Percentiles rank a stretch among this genome's conserved stretches.
These are phyloP conservation scores for Debaryomyces udenii DNA, from an alignment of 1,139 yeast species.

Conservation along the genomic window DNA sequence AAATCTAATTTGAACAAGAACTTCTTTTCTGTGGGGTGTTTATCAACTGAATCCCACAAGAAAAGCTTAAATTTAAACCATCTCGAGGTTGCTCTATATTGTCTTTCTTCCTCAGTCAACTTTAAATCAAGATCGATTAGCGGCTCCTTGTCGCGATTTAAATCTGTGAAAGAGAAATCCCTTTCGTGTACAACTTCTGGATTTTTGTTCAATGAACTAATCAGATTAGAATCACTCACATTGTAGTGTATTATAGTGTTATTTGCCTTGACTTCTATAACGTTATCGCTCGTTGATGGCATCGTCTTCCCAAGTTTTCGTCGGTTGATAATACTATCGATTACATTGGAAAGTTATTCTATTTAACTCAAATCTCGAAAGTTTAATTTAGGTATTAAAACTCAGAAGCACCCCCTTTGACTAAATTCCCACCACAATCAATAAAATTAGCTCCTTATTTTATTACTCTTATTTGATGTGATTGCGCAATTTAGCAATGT, in stretches of 20 bases:
- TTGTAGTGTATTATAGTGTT: not conserved
- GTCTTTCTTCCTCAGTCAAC: conserved; percentile 34
- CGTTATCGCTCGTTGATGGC: not conserved
- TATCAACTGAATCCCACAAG: conserved; percentile 54
- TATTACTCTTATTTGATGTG: no score
- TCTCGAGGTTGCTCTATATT: conserved; percentile 22
- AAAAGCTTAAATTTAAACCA: conserved; percentile 33
- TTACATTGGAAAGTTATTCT: no score
- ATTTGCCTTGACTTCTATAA: not conserved
- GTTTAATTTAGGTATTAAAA: no score
- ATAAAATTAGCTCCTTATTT: no score
- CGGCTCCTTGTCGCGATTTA: not conserved
- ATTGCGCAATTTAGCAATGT: no score
- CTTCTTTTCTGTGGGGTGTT: conserved; percentile 45
- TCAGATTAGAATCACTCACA: not conserved
- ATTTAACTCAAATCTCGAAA: no score
- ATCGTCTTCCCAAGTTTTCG: not conserved
- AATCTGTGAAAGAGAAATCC: not conserved
- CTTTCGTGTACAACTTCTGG: not conserved
- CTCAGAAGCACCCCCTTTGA: no score
- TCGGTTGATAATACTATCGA: no score
- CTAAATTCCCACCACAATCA: no score
- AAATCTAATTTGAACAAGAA: conserved; percentile 48
- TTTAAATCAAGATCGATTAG: conserved; percentile 31
- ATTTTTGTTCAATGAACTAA: not conserved